phyloP scores from a whole-genome alignment of 495 filamentous ascomycete species.

The Filosporella fistucella region DNA sequence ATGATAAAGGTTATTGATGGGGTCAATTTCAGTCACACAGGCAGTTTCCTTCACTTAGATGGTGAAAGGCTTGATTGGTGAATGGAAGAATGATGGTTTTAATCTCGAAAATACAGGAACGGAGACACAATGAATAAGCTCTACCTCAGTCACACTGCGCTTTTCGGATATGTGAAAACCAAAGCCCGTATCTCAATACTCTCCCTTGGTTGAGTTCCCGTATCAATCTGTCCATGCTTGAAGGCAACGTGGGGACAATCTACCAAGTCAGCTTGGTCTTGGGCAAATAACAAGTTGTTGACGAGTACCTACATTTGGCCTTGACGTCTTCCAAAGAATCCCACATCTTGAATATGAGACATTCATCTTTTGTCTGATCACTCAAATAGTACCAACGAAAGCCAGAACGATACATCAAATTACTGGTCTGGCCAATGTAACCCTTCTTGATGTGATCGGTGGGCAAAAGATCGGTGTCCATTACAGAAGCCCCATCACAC shows the following conservation, averaged over 20 bases:
- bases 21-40: background rate
- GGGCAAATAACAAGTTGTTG: too few species aligned
- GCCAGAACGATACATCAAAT: background rate
- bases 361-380: background rate
- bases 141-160: background rate
- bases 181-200: background rate
- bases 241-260: background rate
- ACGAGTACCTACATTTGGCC: background rate
- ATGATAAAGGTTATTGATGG: background rate
- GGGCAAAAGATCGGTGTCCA: background rate
- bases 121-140: too few species aligned
- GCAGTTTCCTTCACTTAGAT: background rate
- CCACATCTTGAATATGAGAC: background rate
- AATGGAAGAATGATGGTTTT: background rate
- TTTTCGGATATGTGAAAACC: background rate
- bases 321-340: background rate
- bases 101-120: too few species aligned
- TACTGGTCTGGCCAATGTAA: background rate
- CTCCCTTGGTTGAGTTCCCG: background rate
- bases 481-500: background rate
- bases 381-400: background rate
- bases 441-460: background rate
- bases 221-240: background rate
- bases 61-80: background rate
- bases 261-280: background rate